phyloP scores from a whole-genome alignment of 2,329 filamentous ascomycete genomes.

The Raffaelea ambrosiae region DNA sequence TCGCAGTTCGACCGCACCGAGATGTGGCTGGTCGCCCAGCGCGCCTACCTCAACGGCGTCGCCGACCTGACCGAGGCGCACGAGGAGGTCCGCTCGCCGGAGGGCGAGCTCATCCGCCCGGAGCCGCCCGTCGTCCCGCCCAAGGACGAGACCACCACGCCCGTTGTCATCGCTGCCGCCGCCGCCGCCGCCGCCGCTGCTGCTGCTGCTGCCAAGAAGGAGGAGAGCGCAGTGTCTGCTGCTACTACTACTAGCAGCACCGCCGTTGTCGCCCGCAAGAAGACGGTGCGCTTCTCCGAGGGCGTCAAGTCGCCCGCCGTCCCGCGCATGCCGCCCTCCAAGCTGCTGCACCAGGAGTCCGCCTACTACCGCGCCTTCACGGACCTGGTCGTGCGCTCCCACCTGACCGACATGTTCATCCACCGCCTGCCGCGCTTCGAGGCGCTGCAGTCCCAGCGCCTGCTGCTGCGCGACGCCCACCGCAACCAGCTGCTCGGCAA shows the following conservation, averaged over 20 bases:
- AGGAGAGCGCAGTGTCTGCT: conserved; percentile 15
- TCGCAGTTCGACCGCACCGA: conserved; percentile 79
- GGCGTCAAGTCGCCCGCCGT: conserved; percentile 31
- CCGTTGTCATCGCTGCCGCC: no score
- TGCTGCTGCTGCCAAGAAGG: background rate
- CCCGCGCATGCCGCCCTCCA: conserved; percentile 42
- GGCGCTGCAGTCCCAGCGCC: conserved; percentile 73
- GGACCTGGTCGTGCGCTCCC: conserved; percentile 58
- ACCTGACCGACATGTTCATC: conserved; percentile 68
- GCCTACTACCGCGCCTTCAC: conserved; percentile 88
- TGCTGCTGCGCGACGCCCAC: conserved; percentile 65
- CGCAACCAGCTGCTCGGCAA: conserved; percentile 77
- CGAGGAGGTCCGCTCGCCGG: conserved; percentile 9
- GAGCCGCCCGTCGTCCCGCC: conserved; percentile 12
- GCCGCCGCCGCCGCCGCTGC: no score
- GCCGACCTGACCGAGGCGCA: conserved; percentile 39
- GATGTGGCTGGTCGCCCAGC: conserved; percentile 78
- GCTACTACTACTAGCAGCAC: conserved; percentile 2
- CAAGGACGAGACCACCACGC: conserved; percentile 15
- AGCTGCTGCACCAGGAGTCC: conserved; percentile 53
- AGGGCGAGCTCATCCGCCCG: conserved; percentile 18
- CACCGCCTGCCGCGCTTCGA: conserved; percentile 81
- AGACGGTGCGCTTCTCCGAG: conserved; percentile 68
- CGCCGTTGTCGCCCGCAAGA: conserved; percentile 38
- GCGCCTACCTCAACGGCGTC: conserved; percentile 63